Conservation (phyloP, 306 rosid species). For the Vigna mungo region DNA sequence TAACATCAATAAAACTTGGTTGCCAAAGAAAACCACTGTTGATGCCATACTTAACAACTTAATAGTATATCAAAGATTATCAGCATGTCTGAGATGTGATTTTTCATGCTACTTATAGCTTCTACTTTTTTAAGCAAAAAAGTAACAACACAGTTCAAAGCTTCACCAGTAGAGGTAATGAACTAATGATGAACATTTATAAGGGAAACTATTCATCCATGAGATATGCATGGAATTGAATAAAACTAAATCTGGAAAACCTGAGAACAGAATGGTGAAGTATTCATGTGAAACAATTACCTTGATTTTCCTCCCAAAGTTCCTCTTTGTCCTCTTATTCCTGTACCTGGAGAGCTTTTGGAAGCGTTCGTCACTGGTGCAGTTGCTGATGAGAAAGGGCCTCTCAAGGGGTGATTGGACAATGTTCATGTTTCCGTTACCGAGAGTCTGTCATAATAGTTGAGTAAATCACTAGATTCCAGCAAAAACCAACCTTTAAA, state of each 20-base stretch:
- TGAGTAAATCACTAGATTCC: conserved; percentile 30
- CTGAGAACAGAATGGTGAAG: background rate
- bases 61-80: background rate
- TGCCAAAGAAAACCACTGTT: background rate
- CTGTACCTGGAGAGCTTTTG: conserved; percentile 96
- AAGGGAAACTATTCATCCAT: background rate
- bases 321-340: conserved; percentile 90
- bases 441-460: conserved; percentile 76
- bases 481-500: background rate
- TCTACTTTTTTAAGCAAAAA: background rate
- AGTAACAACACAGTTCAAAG: background rate
- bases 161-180: background rate
- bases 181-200: background rate
- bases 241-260: conserved; percentile 17
- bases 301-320: conserved; percentile 98
- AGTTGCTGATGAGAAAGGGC: conserved; percentile 64
- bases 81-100: background rate
- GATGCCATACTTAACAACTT: background rate
- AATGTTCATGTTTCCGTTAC: conserved; percentile 58
- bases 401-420: conserved; percentile 70
- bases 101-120: background rate
- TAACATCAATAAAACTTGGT: background rate
- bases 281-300: conserved; percentile 48
- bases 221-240: background rate
- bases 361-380: conserved; percentile 78